Evolutionary conservation across 345 rosid species (phyloP), one percentile per base, ranked within the genome.

Genomic region (Hibiscus trionum): DNA sequence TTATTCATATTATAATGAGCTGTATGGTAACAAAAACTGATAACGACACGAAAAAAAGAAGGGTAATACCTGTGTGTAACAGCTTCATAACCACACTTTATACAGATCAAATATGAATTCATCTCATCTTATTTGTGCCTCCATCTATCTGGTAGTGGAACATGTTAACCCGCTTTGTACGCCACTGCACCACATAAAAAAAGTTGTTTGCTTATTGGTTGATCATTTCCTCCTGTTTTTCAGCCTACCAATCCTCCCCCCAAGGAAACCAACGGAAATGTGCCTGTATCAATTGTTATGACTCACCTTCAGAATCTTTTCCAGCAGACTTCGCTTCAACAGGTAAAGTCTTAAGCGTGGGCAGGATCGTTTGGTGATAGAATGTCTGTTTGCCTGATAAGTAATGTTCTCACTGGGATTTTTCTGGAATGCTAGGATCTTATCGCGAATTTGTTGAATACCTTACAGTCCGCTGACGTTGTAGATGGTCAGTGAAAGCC

Each of bases 241-340:
- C 87, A 96, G 98, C 84, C 89, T 73, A 60, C 75, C 50, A 85
- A 37, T 81, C 97, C 80, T 66, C 56, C 87, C 12, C 72, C 84
- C 11, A 91, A 83, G 77, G 99, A 90, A 64, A 79, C 80, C 75
- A 82, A 76, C 76, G 73, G 82, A 71, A 72, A 47, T 70, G 35
- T 79, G 66, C 74, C 88, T 16, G 70, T 86, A 59, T 75, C 89
- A 65, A 76, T 75, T 50, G 71, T 94, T 74, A 66, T 86, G 85
- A 88, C 89, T 80, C 95, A 93, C 58, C 97, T 93, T 81, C 99
- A 93, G 85, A 87, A 88, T 84, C 84, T 96, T 35, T 80, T 87
- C 52, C 96, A 91, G 86, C 99, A 96, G 80, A 93, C 84, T 75
- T 76, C 98, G 49, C 49, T 83, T 77, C 99, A 96, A 80, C 98